Evolutionary conservation across 1,284 basidiomycete genomes (phyloP).

Genomic region (Sanghuangporus weigelae): DNA sequence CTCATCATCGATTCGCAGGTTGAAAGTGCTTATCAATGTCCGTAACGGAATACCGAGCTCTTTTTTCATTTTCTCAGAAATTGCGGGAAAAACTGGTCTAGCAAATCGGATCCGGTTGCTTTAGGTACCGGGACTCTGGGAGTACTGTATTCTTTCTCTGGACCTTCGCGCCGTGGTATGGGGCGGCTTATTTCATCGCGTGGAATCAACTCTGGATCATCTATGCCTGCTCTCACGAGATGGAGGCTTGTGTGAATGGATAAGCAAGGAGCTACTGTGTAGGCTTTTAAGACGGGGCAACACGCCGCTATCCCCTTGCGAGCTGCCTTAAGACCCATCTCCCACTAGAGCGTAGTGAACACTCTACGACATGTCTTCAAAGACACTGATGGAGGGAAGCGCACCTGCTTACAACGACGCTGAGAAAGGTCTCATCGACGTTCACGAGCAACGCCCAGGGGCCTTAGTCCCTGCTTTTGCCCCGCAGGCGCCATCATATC

Average conservation of each 20-base stretch:
- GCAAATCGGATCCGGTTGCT: conserved; percentile 12
- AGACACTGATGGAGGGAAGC: conserved; percentile 6
- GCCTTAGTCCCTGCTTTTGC: conserved; percentile 11
- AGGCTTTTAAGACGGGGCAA: conserved; percentile 6
- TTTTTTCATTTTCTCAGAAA: not conserved
- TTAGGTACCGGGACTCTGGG: conserved; percentile 15
- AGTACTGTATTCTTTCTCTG: conserved; percentile 11
- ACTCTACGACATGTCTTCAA: conserved; percentile 10
- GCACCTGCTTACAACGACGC: conserved; percentile 36
- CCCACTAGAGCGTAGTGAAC: not conserved
- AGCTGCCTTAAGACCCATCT: conserved; percentile 2
- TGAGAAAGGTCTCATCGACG: conserved; percentile 47
- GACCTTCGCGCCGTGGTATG: conserved; percentile 4
- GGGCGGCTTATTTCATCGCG: conserved; percentile 1
- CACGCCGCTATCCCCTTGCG: conserved; percentile 1
- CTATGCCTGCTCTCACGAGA: conserved; percentile 12
- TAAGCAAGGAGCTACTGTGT: conserved; percentile 11
- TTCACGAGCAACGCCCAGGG: conserved; percentile 10
- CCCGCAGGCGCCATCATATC: conserved; percentile 14
- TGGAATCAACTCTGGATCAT: conserved; percentile 11
- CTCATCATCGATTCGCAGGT: not conserved
- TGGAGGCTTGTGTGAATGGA: conserved; percentile 17
- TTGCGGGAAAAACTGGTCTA: not conserved
- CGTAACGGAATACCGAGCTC: not conserved
- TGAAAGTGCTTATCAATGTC: not conserved